Conservation (phyloP, 2,329 filamentous ascomycete genomes). For the Ascochyta pisi region DNA sequence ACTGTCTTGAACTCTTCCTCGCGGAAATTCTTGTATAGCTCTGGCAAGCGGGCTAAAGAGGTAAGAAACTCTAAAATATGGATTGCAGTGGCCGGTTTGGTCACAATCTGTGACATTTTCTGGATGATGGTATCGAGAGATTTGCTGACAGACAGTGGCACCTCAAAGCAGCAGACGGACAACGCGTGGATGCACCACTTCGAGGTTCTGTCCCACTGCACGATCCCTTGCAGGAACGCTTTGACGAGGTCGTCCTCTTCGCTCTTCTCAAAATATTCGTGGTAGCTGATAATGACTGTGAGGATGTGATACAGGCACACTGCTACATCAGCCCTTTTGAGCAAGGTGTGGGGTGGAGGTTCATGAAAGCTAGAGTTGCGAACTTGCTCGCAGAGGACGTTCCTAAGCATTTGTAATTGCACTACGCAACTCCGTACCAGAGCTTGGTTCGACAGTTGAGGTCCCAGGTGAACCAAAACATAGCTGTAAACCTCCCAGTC, state of each 20-base stretch:
- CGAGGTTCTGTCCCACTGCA: constrained; percentile 82
- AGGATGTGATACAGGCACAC: constrained; percentile 87
- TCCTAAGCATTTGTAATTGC: constrained; percentile 78
- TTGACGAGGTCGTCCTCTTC: constrained; percentile 91
- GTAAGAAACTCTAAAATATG: constrained; percentile 97
- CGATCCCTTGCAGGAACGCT: constrained; percentile 84
- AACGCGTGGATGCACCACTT: constrained; percentile 94
- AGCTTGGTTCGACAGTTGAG: constrained; percentile 88
- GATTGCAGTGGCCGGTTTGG: constrained; percentile 86
- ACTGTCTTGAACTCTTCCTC: constrained; percentile 93
- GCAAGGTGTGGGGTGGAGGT: constrained; percentile 76
- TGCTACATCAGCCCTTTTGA: constrained; percentile 87
- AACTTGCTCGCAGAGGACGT: constrained; percentile 81
- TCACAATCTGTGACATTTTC: constrained; percentile 96
- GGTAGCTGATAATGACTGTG: constrained; percentile 89
- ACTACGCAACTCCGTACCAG: constrained; percentile 77
- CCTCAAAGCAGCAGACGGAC: constrained; percentile 92
- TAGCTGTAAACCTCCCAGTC: constrained; percentile 96
- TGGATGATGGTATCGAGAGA: constrained; percentile 84
- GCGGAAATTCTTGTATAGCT: constrained; percentile 85
- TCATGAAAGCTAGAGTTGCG: constrained; percentile 79
- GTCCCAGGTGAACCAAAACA: constrained; percentile 81
- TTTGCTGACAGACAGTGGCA: constrained; percentile 86
- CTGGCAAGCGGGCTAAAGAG: constrained; percentile 81
- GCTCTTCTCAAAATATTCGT: constrained; percentile 79